Evolutionary conservation across 805 yeast genomes (phyloP).

Genomic region (Saccharomycopsis sp.): DNA sequence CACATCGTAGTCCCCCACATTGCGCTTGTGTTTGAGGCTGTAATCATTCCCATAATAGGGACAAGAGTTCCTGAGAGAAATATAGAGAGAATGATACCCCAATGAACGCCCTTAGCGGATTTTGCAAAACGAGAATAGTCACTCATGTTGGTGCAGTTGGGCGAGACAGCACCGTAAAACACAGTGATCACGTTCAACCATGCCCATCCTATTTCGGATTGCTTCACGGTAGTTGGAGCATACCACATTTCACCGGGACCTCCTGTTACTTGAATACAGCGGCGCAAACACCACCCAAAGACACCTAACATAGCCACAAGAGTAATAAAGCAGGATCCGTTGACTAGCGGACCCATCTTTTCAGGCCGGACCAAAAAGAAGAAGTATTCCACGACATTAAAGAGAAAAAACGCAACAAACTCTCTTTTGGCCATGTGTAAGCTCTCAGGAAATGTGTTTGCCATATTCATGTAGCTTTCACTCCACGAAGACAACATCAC

Average conservation of each 20-base stretch:
- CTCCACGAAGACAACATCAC: slow-evolving; percentile 34
- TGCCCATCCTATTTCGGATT: slow-evolving; percentile 31
- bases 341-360: slow-evolving; percentile 24
- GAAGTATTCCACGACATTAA: slow-evolving; percentile 38
- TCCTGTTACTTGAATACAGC: not conserved
- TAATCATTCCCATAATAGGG: slow-evolving; percentile 38
- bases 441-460: slow-evolving; percentile 32
- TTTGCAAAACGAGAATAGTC: slow-evolving; percentile 33
- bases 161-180: slow-evolving; percentile 37
- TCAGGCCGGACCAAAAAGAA: slow-evolving; percentile 40
- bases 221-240: not conserved
- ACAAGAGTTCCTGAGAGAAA: slow-evolving; percentile 31
- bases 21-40: slow-evolving; percentile 34
- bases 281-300: not conserved
- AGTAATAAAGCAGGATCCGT: slow-evolving; percentile 2
- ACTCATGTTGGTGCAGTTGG: slow-evolving; percentile 35
- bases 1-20: slow-evolving; percentile 32
- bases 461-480: slow-evolving; percentile 30
- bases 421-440: slow-evolving; percentile 37
- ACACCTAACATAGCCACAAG: slow-evolving; percentile 12
- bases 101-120: slow-evolving; percentile 25
- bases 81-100: slow-evolving; percentile 28
- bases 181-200: slow-evolving; percentile 37
- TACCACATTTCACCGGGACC: not conserved
- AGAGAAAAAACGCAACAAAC: slow-evolving; percentile 38